Evolutionary conservation across 768 basidiomycete genomes (phyloP).

Genomic region (Lepiota brunneoincarnata): DNA sequence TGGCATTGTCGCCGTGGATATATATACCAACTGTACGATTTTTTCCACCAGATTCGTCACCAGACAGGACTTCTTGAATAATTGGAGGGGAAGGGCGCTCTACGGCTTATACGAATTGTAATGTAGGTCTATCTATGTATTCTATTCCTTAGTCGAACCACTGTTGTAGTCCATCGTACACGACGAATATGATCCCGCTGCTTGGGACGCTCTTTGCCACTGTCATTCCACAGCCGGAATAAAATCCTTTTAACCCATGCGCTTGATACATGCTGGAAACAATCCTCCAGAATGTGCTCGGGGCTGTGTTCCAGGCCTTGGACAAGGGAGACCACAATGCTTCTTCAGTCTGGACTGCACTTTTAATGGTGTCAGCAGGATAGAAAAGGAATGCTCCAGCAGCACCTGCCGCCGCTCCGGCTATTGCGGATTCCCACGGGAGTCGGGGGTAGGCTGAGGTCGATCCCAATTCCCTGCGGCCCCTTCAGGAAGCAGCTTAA

Average conservation of each 20-base stretch:
- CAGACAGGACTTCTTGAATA: neutral
- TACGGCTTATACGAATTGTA: constrained; percentile 1
- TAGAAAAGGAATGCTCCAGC: constrained; percentile 80
- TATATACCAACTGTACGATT: neutral
- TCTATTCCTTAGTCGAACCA: constrained; percentile 25
- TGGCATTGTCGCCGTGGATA: neutral
- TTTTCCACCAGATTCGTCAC: neutral
- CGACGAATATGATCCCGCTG: constrained; percentile 85
- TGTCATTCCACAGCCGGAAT: constrained; percentile 88
- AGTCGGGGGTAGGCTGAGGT: constrained; percentile 17
- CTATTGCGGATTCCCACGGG: constrained; percentile 74
- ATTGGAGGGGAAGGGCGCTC: constrained; percentile 8
- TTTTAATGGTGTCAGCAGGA: constrained; percentile 90
- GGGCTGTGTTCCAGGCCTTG: constrained; percentile 27
- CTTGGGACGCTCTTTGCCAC: constrained; percentile 80
- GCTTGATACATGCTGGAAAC: constrained; percentile 68
- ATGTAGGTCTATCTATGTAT: constrained; percentile 16
- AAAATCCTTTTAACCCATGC: constrained; percentile 75
- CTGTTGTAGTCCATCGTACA: constrained; percentile 72
- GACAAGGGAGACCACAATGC: constrained; percentile 48
- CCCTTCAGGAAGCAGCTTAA: constrained; percentile 10
- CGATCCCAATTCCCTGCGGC: neutral
- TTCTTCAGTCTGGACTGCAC: constrained; percentile 86
- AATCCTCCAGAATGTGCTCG: constrained; percentile 49
- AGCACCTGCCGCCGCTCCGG: constrained; percentile 79